Evolutionary conservation across 83 land plant genomes (phyloP), one percentile per base, ranked within the genome.

Genomic region (Thuja plicata): DNA sequence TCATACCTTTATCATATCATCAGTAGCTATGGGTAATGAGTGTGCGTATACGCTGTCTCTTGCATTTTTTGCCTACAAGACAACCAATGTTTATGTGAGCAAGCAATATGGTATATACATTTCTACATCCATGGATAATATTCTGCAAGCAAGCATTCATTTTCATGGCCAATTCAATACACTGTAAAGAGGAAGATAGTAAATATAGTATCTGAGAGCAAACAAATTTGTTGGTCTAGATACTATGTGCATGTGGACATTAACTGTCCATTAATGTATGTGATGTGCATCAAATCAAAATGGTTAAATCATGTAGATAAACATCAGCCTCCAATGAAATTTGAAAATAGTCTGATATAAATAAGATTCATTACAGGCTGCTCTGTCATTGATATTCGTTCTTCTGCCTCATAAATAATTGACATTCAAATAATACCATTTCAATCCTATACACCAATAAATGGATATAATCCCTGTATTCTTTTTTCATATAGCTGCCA

Each of bases 31-130:
- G 54, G 54, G 71, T 37, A 78, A 78, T 78, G 81, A 41, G 5
- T 45, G 38, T 78, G 81, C 45, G 38, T 38, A 38, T 78, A 78
- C 81, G 38, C 81, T 78, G 12, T 78, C 81, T 78, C 81, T 78
- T 38, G 81, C 81, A 2, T 78, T 78, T 35, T 27, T 38, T 38
- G 41, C 81, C 81, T 78, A 78, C 38, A 78, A 78, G 41, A 78
- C 37, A 78, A 78, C 24, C 81, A 78, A 15, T 38, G 40, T 78
- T 78, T 21, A 78, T 38, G 81, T 78, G 81, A 78, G 35, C 38
- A 78, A 41, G 17, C 15, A 78, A 35, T 74, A 34, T 30, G 32
- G 77, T 73, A 27, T 37, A 17, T 77, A 24, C 16, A 77, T 15
- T 35, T 1, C 12, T 78, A 78, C 13, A 38, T 37, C 1, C 38